phyloP scores from a whole-genome alignment of 208 protist species.

The Blechomonas ayalai region DNA sequence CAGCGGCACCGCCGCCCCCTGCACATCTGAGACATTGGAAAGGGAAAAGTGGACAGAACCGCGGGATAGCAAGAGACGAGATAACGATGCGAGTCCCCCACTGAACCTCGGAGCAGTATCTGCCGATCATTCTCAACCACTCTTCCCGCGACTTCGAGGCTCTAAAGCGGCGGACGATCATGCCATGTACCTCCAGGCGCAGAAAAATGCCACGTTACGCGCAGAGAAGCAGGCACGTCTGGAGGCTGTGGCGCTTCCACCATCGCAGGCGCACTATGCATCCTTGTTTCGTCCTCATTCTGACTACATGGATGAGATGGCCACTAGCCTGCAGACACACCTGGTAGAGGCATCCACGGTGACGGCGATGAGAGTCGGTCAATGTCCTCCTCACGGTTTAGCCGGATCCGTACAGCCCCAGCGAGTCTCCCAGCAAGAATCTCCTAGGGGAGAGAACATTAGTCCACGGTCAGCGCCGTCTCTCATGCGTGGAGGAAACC shows the following conservation, averaged over 20 bases:
- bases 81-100: too few species aligned
- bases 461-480: too few species aligned
- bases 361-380: background rate
- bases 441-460: background rate
- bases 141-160: constrained; percentile 24
- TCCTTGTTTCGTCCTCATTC: constrained; percentile 8
- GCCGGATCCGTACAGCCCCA: background rate
- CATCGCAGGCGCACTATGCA: constrained; percentile 20
- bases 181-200: background rate
- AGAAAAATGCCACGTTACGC: constrained; percentile 4
- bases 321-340: background rate
- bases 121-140: constrained; percentile 18
- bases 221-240: constrained; percentile 10
- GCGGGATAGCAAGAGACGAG: too few species aligned
- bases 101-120: too few species aligned
- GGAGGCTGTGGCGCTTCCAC: constrained; percentile 1
- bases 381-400: too few species aligned
- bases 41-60: too few species aligned
- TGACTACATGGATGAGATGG: constrained; percentile 2
- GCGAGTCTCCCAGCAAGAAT: background rate
- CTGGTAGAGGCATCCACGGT: background rate
- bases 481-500: background rate
- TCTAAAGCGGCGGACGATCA: constrained; percentile 9
- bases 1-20: too few species aligned
- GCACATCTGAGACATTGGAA: too few species aligned